A percentile compares a stretch with the other conserved stretches of the same genome.
These are phyloP conservation scores for Withania somnifera DNA, from an alignment of 305 asterid genomes.

Conservation along the genomic window DNA sequence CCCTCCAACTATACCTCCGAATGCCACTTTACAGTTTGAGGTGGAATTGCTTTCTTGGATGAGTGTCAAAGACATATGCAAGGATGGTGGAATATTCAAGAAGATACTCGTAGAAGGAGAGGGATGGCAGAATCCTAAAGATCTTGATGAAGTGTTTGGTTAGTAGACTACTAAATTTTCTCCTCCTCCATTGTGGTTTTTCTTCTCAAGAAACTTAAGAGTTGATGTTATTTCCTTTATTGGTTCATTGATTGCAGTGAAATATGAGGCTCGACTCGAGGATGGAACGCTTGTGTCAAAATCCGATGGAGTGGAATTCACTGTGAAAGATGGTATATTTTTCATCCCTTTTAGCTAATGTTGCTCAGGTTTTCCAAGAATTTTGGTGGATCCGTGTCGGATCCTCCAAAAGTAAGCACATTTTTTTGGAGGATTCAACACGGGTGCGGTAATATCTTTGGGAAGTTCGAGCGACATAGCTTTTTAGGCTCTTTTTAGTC, in stretches of 20 bases:
- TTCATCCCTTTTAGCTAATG: neutral
- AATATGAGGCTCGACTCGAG: constrained; percentile 7
- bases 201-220: neutral
- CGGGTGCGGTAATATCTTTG: neutral
- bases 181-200: neutral
- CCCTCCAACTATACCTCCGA: constrained; percentile 20
- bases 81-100: constrained; percentile 23
- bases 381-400: neutral
- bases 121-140: constrained; percentile 18
- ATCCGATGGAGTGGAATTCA: constrained; percentile 12
- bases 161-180: neutral
- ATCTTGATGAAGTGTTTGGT: constrained; percentile 19
- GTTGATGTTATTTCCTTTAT: neutral
- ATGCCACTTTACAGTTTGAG: constrained; percentile 19
- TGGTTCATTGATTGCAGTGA: constrained; percentile 1
- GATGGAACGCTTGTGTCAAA: constrained; percentile 18
- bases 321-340: constrained; percentile 12
- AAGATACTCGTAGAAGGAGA: constrained; percentile 14
- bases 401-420: neutral
- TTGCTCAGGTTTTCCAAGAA: neutral
- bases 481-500: neutral
- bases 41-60: constrained; percentile 21
- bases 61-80: constrained; percentile 15
- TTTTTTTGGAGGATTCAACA: no score
- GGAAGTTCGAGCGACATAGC: neutral